Evolutionary conservation across 2,329 filamentous ascomycete genomes (phyloP), one percentile per base, ranked within the genome.

Genomic region (Didymosphaeria variabile): DNA sequence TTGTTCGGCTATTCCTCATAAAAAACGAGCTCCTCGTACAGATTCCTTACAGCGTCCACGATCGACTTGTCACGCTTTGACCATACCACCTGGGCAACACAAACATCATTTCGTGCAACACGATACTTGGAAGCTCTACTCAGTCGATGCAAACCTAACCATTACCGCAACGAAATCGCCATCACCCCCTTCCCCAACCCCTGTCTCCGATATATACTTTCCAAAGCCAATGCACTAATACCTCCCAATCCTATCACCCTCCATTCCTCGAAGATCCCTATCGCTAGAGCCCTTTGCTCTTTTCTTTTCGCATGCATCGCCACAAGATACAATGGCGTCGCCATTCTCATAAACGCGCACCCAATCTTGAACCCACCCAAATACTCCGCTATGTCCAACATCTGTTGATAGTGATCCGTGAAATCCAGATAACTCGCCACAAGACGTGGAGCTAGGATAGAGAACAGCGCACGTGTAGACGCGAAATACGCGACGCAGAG

Each of bases 321-420:
- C 17, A 77, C 73, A 3, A 74, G 58, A 31, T 73, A 69, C 1
- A 76, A 52, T 19, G 73, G 72, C 8, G 67, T 67, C 6, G 70
- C 69, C 67, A 76, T 73, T 12, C 74, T 68, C 69, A 74, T 76
- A 38, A 71, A 74, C 34, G 72, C 69, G 52, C 67, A 71, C 0
- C 72, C 73, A 34, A 72, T 69, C 17, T 50, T 63, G 17, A 65
- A 42, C 4, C 63, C 60, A 5, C 66, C 55, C n/a, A 74, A 50
- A 53, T 67, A 70, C n/a, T 31, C 46, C 12, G 70, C 67, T 13
- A 64, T 69, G 13, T 70, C 58, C 15, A 76, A 23, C 44, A 76
- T 70, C 19, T 55, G 57, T n/a, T 46, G 38, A 26, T 59, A 67
- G 45, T 68, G 51, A 34, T 72, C 67, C 10, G 42, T 61, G 17